Conservation (phyloP, 139 green algal genomes). For the Tetradesmus lagerheimii region DNA sequence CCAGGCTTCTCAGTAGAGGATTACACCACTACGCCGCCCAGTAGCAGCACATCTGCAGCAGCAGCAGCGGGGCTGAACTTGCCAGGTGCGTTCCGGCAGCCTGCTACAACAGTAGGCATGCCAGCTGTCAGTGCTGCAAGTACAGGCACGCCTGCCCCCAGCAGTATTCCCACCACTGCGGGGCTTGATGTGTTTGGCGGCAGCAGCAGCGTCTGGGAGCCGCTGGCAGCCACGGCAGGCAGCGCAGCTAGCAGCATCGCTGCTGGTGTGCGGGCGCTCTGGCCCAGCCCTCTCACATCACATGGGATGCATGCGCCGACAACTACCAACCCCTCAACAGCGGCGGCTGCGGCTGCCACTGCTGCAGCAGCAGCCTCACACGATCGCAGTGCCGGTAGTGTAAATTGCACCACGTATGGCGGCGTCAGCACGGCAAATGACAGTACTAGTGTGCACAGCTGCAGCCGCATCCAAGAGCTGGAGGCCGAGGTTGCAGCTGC, state of each 20-base stretch:
- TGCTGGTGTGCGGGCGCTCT: conserved; percentile 6
- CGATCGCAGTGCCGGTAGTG: background rate
- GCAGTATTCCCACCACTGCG: conserved; percentile 26
- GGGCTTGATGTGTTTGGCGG: background rate
- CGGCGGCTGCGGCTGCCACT: background rate
- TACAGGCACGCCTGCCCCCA: background rate
- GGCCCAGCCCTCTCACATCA: background rate
- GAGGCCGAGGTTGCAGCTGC: conserved; percentile 40
- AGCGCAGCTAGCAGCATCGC: conserved; percentile 8
- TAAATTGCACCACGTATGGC: background rate
- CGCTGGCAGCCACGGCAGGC: conserved; percentile 3
- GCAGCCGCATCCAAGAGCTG: conserved; percentile 22
- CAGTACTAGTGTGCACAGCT: background rate
- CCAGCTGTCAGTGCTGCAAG: background rate
- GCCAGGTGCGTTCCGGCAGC: background rate
- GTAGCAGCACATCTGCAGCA: background rate
- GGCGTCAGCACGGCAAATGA: background rate
- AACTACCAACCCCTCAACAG: background rate
- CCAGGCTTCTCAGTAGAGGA: conserved; percentile 31
- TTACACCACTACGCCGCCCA: background rate
- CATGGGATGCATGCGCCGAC: too few relatives aligned
- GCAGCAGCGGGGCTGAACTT: background rate
- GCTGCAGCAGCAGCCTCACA: background rate
- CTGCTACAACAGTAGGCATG: background rate
- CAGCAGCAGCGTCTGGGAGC: conserved; percentile 7